These are phyloP conservation scores for Boletus semigastroideus DNA, from an alignment of 1,284 basidiomycete genomes.

Conservation along the genomic window DNA sequence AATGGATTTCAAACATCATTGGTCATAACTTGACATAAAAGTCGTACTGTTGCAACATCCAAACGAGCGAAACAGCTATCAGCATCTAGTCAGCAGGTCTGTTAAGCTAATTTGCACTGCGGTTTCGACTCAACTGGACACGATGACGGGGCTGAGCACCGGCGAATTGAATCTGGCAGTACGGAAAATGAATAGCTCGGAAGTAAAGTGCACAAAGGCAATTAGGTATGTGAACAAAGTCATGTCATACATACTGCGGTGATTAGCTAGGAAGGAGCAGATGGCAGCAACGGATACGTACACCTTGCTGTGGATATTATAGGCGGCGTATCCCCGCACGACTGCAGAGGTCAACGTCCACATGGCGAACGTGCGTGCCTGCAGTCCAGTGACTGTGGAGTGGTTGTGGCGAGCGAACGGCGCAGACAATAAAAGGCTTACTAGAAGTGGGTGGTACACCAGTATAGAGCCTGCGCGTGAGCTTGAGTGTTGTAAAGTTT, in stretches of 20 bases:
- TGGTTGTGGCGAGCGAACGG: neutral
- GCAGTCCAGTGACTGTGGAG: slow-evolving; percentile 73
- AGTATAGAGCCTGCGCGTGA: slow-evolving; percentile 79
- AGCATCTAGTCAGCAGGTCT: slow-evolving; percentile 13
- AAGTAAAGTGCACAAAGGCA: slow-evolving; percentile 86
- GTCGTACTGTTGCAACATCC: slow-evolving; percentile 81
- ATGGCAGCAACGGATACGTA: slow-evolving; percentile 39
- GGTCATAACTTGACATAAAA: slow-evolving; percentile 55
- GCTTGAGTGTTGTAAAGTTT: slow-evolving; percentile 74
- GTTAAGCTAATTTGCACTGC: neutral
- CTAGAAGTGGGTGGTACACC: slow-evolving; percentile 51
- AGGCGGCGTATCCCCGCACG: slow-evolving; percentile 83
- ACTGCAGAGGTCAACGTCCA: slow-evolving; percentile 88
- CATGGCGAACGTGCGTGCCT: slow-evolving; percentile 82
- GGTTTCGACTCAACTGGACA: slow-evolving; percentile 69
- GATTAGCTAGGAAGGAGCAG: slow-evolving; percentile 8
- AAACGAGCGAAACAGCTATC: slow-evolving; percentile 67
- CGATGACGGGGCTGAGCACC: slow-evolving; percentile 77
- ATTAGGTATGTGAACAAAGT: slow-evolving; percentile 86
- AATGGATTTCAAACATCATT: neutral
- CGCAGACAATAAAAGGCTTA: slow-evolving; percentile 13
- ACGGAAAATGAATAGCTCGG: slow-evolving; percentile 83
- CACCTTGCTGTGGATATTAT: slow-evolving; percentile 80
- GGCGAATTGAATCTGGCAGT: slow-evolving; percentile 68
- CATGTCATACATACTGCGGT: slow-evolving; percentile 85